A percentile compares a stretch with the other conserved stretches of the same genome.
Evolutionary conservation across 441 rosid species (phyloP).

Genomic region (Croton laevigatus): DNA sequence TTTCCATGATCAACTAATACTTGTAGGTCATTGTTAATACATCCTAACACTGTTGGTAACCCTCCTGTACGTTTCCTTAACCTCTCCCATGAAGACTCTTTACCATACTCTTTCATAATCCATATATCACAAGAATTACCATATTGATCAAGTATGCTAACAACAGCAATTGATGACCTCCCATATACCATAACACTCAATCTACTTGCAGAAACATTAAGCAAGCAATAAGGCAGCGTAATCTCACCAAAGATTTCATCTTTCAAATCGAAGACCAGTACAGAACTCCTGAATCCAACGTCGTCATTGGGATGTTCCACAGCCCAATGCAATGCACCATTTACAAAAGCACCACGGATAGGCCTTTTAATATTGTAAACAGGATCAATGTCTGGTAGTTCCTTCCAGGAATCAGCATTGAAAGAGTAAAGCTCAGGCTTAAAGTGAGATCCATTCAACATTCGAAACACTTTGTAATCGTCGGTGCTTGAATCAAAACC

Average conservation of each 20-base stretch:
- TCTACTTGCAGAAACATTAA: not conserved
- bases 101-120: conserved; percentile 22
- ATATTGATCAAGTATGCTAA: not conserved
- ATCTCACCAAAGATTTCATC: conserved; percentile 22
- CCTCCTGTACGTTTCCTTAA: not conserved
- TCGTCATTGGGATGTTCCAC: not conserved
- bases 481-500: conserved; percentile 21
- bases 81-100: conserved; percentile 16
- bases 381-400: not conserved
- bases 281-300: not conserved
- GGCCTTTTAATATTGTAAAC: not conserved
- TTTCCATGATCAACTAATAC: not conserved
- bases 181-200: conserved; percentile 7
- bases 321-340: conserved; percentile 23
- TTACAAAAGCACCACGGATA: not conserved
- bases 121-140: not conserved
- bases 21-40: conserved; percentile 15
- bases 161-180: conserved; percentile 14
- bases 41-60: conserved; percentile 19
- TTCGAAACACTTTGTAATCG: conserved; percentile 18
- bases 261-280: conserved; percentile 18
- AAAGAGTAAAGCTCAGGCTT: conserved; percentile 13
- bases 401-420: conserved; percentile 9
- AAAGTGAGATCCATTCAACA: not conserved
- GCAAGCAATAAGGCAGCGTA: conserved; percentile 17